Base-by-base conservation (phyloP, 345 rosid species). In the Populus euphratica region DNA sequence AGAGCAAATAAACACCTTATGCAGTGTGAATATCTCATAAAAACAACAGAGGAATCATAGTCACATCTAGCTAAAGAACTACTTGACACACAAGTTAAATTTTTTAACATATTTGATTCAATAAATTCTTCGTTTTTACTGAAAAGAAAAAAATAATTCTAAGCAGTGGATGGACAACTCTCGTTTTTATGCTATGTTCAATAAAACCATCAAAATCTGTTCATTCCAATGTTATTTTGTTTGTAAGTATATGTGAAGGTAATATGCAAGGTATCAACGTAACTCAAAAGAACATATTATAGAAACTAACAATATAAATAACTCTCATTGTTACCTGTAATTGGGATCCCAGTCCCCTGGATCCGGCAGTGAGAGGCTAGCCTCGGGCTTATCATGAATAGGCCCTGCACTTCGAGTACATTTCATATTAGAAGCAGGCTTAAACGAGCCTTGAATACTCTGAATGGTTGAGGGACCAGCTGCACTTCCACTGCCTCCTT, bases 311-410 rank as follows among this genome's bases (percentile, higher is more conserved):
- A 18, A 35, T 56, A 23, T 33, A 43, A 71, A 36, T 21, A 61
- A 16, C 0, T 59, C 12, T 25, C 31, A 27, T 33, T 12, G 85
- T 82, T 81, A 89, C 99, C 99, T 94, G 89, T 91, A 96, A 87
- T 90, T 90, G 49, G 99, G 99, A 88, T 96, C 99, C 99, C 99
- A 96, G 72, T 96, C 98, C 78, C 97, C 97, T 23, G 99, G 98
- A 86, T 90, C 91, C 74, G 97, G 98, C 76, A 91, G 76, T 35
- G 94, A 90, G 74, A 73, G 73, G 82, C 88, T 79, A 49, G 85
- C 71, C 68, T 91, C 97, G 21, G 81, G 79, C 78, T 83, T 86
- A 69, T 91, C 95, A 75, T 74, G 82, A 83, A 84, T 70, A 11
- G 76, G 81, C 81, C 86, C 94, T 23, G 79, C 74, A 73, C 78